Conservation (phyloP, 768 basidiomycete species). For the Trametes meyenii region DNA sequence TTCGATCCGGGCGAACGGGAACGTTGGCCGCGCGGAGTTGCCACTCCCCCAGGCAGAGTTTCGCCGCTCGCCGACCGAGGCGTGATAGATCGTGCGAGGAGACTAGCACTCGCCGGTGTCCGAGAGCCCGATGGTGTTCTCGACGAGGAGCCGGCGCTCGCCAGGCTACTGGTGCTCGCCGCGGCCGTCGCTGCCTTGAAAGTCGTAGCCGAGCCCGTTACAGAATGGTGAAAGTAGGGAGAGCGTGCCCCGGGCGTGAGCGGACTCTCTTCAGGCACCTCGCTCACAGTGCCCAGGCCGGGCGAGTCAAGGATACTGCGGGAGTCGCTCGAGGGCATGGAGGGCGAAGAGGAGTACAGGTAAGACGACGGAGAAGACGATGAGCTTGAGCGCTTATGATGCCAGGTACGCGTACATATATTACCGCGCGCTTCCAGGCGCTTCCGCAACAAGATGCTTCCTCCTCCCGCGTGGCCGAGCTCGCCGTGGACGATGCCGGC, state of each 20-base stretch:
- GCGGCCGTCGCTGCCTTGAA: slow-evolving; percentile 37
- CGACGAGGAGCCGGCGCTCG: slow-evolving; percentile 31
- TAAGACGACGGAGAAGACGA: slow-evolving; percentile 2
- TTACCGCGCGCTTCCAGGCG: background rate
- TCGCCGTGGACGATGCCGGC: slow-evolving; percentile 6
- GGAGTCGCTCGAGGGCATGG: slow-evolving; percentile 15
- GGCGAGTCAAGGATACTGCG: slow-evolving; percentile 29
- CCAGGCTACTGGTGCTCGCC: slow-evolving; percentile 35
- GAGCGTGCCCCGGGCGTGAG: slow-evolving; percentile 34
- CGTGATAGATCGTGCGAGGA: slow-evolving; percentile 18
- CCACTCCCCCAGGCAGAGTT: slow-evolving; percentile 9
- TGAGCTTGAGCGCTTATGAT: slow-evolving; percentile 9
- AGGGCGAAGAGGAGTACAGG: background rate
- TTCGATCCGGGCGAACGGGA: slow-evolving; percentile 22
- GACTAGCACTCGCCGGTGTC: slow-evolving; percentile 22
- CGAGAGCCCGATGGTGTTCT: slow-evolving; percentile 26
- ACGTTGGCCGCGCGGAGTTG: slow-evolving; percentile 16
- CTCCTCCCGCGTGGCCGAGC: slow-evolving; percentile 7
- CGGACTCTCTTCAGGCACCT: slow-evolving; percentile 38
- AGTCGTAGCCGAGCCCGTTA: slow-evolving; percentile 39
- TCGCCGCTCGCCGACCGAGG: slow-evolving; percentile 21
- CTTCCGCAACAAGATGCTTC: background rate
- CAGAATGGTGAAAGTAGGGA: slow-evolving; percentile 42
- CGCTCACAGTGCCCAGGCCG: slow-evolving; percentile 28
- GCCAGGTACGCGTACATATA: slow-evolving; percentile 15